Base-by-base conservation (phyloP, 2,329 filamentous ascomycete genomes). In the Alternaria sp. region DNA sequence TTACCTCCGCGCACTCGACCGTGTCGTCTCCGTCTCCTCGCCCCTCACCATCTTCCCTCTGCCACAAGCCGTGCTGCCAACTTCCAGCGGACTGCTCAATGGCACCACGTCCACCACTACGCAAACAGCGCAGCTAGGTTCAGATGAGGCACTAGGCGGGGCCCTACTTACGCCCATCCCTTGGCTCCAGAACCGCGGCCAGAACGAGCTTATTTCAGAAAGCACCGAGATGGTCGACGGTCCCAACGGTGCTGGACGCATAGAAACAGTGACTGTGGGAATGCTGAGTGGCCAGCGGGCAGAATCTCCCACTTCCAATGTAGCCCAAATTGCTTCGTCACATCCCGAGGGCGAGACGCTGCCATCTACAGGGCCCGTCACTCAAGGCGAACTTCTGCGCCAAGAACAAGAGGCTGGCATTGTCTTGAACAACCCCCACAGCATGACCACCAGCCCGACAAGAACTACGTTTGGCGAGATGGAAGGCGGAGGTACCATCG, bases 131-230 rank as follows among this genome's bases (percentile, higher is more conserved):
- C 69, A 81, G 0, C 83, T 95, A 7, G 94, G 93, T 2, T 93
- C 91, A 52, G 95, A 98, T 72, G 95, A 97, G 77, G 91, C 91
- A 12, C 83, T 98, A 1, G 95, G 95, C 21, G 96, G 96, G 7
- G 96, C 96, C 0, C 84, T 97, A 17, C 84, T 99, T 54, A 98
- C 95, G 1, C 96, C 95, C 1, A 98, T 99, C 61, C 92, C 94
- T 0, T 99, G 96, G 96, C 83, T 98, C 54, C 72, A 80, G 60
- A 74, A 78, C 62, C 69, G 74, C 32, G 66, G 79, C 13, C 87
- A 90, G 73, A 83, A 83, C 19, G 88, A 90, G 71, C 83, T 91
- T 19, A 87, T 88, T 68, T 93, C 90, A 40, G 91, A 94, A 77
- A 89, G 87, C 77, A 93, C 91, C 0, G 90, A 93, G 81, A 93